Conservation (phyloP, 805 yeast genomes). For the Saccharomycopsis selenospora region DNA sequence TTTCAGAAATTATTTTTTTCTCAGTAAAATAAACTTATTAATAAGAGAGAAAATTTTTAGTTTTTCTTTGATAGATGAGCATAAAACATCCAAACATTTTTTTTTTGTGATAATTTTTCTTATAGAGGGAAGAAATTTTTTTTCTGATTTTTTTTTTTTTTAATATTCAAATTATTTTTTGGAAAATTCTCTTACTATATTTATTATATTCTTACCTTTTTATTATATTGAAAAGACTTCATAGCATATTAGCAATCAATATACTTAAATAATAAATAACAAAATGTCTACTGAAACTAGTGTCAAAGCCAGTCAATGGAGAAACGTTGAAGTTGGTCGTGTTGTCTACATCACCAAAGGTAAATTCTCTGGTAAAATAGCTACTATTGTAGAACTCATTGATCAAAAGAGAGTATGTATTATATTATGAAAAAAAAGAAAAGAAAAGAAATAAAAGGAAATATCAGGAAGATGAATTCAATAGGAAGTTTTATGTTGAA, state of each 20-base stretch:
- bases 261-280: constrained; percentile 3
- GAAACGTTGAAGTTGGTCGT: constrained; percentile 99
- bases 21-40: no score
- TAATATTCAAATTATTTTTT: background rate
- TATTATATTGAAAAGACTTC: constrained; percentile 4
- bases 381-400: constrained; percentile 96
- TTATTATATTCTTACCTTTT: constrained; percentile 17
- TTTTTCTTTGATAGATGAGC: no score
- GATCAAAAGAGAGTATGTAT: constrained; percentile 96
- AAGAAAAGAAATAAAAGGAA: background rate
- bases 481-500: no score
- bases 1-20: no score
- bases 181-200: background rate
- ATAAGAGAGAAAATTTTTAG: no score
- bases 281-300: constrained; percentile 60
- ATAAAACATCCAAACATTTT: constrained; percentile 7
- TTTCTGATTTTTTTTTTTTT: background rate
- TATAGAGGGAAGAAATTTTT: background rate
- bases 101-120: background rate
- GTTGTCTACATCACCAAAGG: constrained; percentile 87
- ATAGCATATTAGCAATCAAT: no score
- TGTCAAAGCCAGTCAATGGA: constrained; percentile 97
- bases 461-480: background rate
- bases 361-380: constrained; percentile 69
- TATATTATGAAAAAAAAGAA: background rate